These are phyloP conservation scores for Phytophthora hybrid DNA, from an alignment of 352 stramenopile genomes.

Conservation along the genomic window DNA sequence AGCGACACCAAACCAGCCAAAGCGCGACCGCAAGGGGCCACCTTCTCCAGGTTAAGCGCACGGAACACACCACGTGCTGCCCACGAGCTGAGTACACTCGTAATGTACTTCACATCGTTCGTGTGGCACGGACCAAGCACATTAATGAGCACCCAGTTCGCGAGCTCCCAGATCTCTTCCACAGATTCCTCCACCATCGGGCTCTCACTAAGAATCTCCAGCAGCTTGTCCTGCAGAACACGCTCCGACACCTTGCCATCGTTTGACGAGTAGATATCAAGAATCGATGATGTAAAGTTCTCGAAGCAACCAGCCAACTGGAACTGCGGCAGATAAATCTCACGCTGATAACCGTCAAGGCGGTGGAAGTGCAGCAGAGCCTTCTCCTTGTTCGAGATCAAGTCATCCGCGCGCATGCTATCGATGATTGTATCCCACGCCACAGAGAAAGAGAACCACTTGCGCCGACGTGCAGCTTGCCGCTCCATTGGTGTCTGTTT, in stretches of 20 bases:
- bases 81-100: slow-evolving; percentile 84
- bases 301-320: slow-evolving; percentile 98
- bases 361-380: slow-evolving; percentile 96
- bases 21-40: slow-evolving; percentile 66
- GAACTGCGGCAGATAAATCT: slow-evolving; percentile 99
- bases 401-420: slow-evolving; percentile 93
- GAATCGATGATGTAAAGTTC: slow-evolving; percentile 80
- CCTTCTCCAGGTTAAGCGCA: slow-evolving; percentile 77
- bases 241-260: slow-evolving; percentile 72
- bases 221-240: slow-evolving; percentile 82
- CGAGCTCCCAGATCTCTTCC: slow-evolving; percentile 98
- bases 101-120: slow-evolving; percentile 95
- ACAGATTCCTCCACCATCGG: slow-evolving; percentile 93
- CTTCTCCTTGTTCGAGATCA: slow-evolving; percentile 91
- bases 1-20: slow-evolving; percentile 78
- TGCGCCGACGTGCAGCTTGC: slow-evolving; percentile 95
- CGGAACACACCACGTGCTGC: slow-evolving; percentile 81
- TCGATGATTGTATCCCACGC: slow-evolving; percentile 98
- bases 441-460: slow-evolving; percentile 98
- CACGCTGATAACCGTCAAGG: slow-evolving; percentile 95
- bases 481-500: slow-evolving; percentile 84
- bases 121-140: slow-evolving; percentile 95
- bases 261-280: slow-evolving; percentile 75
- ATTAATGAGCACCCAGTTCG: slow-evolving; percentile 94
- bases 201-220: slow-evolving; percentile 79